These are phyloP conservation scores for Vachellia collinsii DNA, from an alignment of 306 rosid species.

Conservation along the genomic window DNA sequence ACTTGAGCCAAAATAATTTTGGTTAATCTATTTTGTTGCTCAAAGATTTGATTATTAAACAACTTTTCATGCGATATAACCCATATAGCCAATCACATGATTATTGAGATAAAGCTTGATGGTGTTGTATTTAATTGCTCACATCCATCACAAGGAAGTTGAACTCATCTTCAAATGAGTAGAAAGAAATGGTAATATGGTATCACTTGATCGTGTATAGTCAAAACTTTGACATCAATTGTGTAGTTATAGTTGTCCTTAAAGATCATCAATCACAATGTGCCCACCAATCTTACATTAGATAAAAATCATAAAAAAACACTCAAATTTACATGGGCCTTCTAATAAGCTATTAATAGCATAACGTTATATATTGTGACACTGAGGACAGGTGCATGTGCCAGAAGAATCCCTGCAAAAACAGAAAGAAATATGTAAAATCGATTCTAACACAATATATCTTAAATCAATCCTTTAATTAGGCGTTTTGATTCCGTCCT, in stretches of 20 bases:
- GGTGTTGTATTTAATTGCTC: background rate
- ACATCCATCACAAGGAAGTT: background rate
- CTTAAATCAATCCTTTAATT: background rate
- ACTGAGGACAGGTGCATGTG: background rate
- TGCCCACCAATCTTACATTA: slow-evolving; percentile 13
- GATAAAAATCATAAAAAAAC: background rate
- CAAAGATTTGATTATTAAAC: no score
- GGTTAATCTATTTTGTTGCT: no score
- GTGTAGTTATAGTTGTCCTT: background rate
- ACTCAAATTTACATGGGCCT: slow-evolving; percentile 20
- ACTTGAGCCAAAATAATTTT: no score
- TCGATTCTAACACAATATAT: background rate
- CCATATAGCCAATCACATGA: no score
- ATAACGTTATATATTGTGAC: background rate
- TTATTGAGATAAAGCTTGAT: no score
- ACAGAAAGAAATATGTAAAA: background rate
- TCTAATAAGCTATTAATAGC: background rate
- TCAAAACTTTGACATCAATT: background rate
- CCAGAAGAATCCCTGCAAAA: slow-evolving; percentile 13
- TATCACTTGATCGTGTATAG: background rate
- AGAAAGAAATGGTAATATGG: background rate
- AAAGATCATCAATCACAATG: background rate
- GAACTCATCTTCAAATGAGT: background rate
- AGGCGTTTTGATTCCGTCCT: no score
- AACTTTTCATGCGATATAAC: no score